Evolutionary conservation across 495 filamentous ascomycete genomes (phyloP), one percentile per base, ranked within the genome.

Genomic region (Penicillium mononematosum): DNA sequence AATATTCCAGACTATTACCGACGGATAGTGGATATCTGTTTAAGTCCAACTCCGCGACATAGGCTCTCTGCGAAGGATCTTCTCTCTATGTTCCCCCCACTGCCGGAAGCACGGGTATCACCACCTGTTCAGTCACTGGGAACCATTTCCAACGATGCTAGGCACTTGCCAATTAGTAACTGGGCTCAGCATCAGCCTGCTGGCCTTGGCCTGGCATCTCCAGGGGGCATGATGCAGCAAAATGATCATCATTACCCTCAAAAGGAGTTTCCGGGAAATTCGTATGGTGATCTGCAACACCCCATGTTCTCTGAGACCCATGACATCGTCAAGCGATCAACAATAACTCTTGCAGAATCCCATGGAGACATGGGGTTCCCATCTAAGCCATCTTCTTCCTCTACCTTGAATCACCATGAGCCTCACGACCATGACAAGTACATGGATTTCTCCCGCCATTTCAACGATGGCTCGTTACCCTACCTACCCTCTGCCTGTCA

Each of bases 1-100:
- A 72, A 78, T 39, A 73, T 88, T 5, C 85, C 85, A 2, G 72
- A 78, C 19, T 87, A 87, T 58, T 88, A 80, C 65, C 74, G 77
- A 57, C 74, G 78, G 27, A 54, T 88, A 16, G 82, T 86, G n/a
- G 71, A 76, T 17, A 77, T 78, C 47, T 88, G 85, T 60, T 70
- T 88, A 24, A 81, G 74, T 54, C 74, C 78, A 27, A 68, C 70
- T 41, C 86, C 85, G 22, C 78, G 78, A 56, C 70, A 82, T 39
- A 72, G 83, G 44, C 61, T 80, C 17, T 76, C 81, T 22, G 83
- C 83, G 17, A 84, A 82, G 56, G 83, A 86, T 20, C 73, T 86
- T 27, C 65, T 86, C 17, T 54, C 47, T 1, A 64, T 79, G 31
- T 85, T 85, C 57, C 83, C 83, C 22, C 50, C 58, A 7, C 11